Evolutionary conservation across 108 stramenopile species (phyloP).

Genomic region (Stephanodiscus minutulus): DNA sequence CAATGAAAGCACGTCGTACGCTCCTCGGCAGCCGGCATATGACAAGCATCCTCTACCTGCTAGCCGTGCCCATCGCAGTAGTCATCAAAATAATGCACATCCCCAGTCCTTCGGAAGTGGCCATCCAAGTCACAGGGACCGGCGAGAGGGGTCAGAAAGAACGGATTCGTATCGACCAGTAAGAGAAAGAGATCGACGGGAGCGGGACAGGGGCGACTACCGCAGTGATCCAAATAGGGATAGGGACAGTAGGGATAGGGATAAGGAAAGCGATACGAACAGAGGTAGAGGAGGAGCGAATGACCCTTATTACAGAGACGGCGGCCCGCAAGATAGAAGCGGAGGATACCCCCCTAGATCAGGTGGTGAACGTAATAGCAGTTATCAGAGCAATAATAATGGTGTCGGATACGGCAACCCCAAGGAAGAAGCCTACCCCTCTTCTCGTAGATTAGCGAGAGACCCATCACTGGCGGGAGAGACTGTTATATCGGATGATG

Average conservation of each 20-base stretch:
- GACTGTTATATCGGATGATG: slow-evolving; percentile 9
- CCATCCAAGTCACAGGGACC: slow-evolving; percentile 6
- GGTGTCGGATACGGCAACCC: slow-evolving; percentile 2
- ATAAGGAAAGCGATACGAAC: slow-evolving; percentile 17
- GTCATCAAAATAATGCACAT: slow-evolving; percentile 9
- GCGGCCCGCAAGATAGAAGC: neutral
- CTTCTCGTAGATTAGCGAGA: slow-evolving; percentile 13
- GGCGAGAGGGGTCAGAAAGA: slow-evolving; percentile 3
- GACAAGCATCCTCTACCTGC: slow-evolving; percentile 6
- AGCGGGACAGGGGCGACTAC: slow-evolving; percentile 8
- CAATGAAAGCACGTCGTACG: slow-evolving; percentile 20
- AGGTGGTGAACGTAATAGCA: slow-evolving; percentile 11
- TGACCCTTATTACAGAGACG: slow-evolving; percentile 8
- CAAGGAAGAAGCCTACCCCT: slow-evolving; percentile 10
- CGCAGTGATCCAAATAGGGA: slow-evolving; percentile 21
- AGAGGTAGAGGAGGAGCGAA: slow-evolving; percentile 16
- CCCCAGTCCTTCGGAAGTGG: slow-evolving; percentile 4
- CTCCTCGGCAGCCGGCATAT: slow-evolving; percentile 18
- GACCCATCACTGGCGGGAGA: slow-evolving; percentile 15
- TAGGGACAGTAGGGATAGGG: slow-evolving; percentile 12
- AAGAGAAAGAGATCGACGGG: slow-evolving; percentile 11
- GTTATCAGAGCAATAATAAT: slow-evolving; percentile 6
- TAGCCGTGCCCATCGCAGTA: slow-evolving; percentile 13
- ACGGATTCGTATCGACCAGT: neutral
- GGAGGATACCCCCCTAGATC: slow-evolving; percentile 18